Base-by-base conservation (phyloP, 2,329 filamentous ascomycete genomes). In the Elsinoe fawcettii region DNA sequence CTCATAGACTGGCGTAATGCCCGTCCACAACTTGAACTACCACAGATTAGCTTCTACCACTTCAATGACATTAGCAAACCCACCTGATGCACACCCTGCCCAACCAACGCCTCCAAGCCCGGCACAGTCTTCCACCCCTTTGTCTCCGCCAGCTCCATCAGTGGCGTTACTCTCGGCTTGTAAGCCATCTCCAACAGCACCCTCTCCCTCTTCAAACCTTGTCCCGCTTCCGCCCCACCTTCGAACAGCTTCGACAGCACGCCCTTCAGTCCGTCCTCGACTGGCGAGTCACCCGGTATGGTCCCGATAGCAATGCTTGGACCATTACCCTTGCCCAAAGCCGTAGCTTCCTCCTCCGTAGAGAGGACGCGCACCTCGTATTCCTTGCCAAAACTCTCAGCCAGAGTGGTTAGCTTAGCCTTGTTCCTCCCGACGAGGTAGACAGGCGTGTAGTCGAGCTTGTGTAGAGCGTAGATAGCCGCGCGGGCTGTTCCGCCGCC, bases 121-220 rank as follows among this genome's bases (percentile, higher is more conserved):
- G 90, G 85, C 61, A 97, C 86, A 1, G 87, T 90, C 57, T 75
- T 80, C 93, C 93, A 99, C 2, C 86, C 85, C 11, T 81, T 81
- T 63, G 86, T 81, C 64, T 84, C 79, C 2, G 91, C 92, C 68
- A 96, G 75, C 68, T 87, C 80, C 84, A 97, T 96, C 63, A 96
- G 73, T 6, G 86, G 82, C 3, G 93, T 99, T 55, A 88, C 80
- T 0, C 81, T 77, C 18, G 93, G 93, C 72, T 92, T 95, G 72
- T 99, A 99, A 1, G 93, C 92, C 91, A 99, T 96, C 71, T 99
- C 93, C 2, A 97, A 74, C 60, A 97, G 73, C 11, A 93, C 81
- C 18, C 81, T 80, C 23, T 72, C 73, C 5, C 71, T 71, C 2
- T 61, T 65, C 5, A 62, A 62, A 5, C 56, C 63, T 8, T 67